Conservation (phyloP, 2,329 filamentous ascomycete genomes). For the Cadophora luteo-olivacea region DNA sequence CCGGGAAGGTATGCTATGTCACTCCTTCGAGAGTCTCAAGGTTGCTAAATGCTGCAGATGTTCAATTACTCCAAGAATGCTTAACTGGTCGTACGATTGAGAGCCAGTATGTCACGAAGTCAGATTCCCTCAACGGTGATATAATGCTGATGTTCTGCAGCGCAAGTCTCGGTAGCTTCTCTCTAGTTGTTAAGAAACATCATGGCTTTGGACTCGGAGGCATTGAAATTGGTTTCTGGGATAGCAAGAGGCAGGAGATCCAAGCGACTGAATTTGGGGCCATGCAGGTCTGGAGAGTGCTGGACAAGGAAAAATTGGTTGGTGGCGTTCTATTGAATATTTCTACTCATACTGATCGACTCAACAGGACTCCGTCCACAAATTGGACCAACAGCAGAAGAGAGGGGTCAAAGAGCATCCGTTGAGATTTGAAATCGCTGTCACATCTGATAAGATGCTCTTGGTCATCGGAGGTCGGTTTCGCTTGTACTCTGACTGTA, state of each 20-base stretch:
- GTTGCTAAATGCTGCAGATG: slow-evolving; percentile 5
- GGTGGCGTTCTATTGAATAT: slow-evolving; percentile 4
- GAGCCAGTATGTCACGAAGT: slow-evolving; percentile 2
- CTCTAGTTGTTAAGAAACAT: slow-evolving; percentile 6
- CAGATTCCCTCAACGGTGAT: background rate
- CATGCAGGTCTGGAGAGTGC: slow-evolving; percentile 15
- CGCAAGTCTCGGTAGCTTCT: slow-evolving; percentile 8
- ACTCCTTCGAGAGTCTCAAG: background rate
- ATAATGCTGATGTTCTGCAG: background rate
- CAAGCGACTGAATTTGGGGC: slow-evolving; percentile 4
- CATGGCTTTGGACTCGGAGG: slow-evolving; percentile 7
- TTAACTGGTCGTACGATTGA: slow-evolving; percentile 13
- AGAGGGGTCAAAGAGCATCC: slow-evolving; percentile 16
- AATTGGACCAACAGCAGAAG: slow-evolving; percentile 7
- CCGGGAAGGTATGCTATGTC: background rate
- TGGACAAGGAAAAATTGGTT: slow-evolving; percentile 13
- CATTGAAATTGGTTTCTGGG: slow-evolving; percentile 8
- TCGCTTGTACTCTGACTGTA: slow-evolving; percentile 7
- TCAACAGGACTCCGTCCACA: slow-evolving; percentile 2
- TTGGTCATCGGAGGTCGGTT: slow-evolving; percentile 16
- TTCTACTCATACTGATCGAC: background rate
- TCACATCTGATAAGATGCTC: slow-evolving; percentile 11
- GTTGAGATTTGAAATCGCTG: slow-evolving; percentile 13
- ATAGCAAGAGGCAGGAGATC: slow-evolving; percentile 8
- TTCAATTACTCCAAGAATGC: slow-evolving; percentile 7